Evolutionary conservation across 169 alveolate genomes (phyloP), one percentile per base, ranked within the genome.

Genomic region (Pseudocohnilembus persalinus): DNA sequence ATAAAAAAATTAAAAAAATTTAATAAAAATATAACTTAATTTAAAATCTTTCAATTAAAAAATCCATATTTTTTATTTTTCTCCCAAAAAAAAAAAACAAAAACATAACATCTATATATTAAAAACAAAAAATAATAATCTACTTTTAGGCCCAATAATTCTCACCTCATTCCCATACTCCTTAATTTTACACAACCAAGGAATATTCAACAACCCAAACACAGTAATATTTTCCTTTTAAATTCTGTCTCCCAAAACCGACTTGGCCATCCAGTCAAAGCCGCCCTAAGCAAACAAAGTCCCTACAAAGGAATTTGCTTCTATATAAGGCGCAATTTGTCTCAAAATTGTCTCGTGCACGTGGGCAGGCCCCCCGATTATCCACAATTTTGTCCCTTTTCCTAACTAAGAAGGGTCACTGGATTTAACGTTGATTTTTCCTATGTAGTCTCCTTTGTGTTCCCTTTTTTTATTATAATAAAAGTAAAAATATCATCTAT

Each of bases 111-210:
- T n/a, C n/a, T n/a, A n/a, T n/a, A n/a, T n/a, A n/a, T n/a, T n/a
- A n/a, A n/a, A n/a, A 29, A 90, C 31, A 33, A 91, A 84, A 24
- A 76, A 77, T 29, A 32, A 77, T 33, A 88, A 68, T 34, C 88
- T 80, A n/a, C 84, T 87, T 76, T 92, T 92, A 26, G 95, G 95
- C 26, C 95, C 95, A 32, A 88, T 86, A 30, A 92, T 92, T 73
- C 88, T 82, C 6, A 89, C 93, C 32, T 76, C 68, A 35, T 89
- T 83, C 26, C 95, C 95, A 79, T 92, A 92, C 31, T 87, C 87
- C 1, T 74, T 35, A 26, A 86, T 84, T 83, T 92, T 92, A 87
- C 95, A 92, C 26, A 92, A 80, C 88, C 84, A 92, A 1, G 95
- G 95, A 26, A 92, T 92, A 68, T 82, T 84, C n/a, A 89, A 87